These are phyloP conservation scores for Entomortierella beljakovae DNA, from an alignment of 192 early-diverging fungal genomes.

Conservation along the genomic window DNA sequence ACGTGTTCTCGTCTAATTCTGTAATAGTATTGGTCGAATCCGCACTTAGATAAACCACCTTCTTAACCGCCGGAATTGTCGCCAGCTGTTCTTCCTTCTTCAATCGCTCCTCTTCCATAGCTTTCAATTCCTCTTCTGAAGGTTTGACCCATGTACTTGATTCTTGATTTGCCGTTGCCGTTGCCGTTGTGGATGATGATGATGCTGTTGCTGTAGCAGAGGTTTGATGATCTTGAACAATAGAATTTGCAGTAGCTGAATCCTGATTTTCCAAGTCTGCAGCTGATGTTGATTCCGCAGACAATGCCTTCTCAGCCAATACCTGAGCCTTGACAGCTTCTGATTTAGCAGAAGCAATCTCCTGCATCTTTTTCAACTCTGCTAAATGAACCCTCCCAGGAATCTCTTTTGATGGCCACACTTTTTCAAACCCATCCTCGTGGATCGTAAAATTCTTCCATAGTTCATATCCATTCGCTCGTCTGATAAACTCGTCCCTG, in stretches of 20 bases:
- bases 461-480: conserved; percentile 54
- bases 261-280: neutral
- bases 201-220: no score
- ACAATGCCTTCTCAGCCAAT: conserved; percentile 11
- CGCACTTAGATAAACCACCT: conserved; percentile 90
- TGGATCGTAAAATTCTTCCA: conserved; percentile 65
- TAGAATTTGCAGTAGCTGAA: neutral
- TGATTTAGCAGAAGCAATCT: conserved; percentile 28
- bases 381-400: conserved; percentile 50
- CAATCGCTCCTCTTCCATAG: conserved; percentile 27
- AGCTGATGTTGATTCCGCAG: neutral
- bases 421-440: conserved; percentile 40
- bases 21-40: conserved; percentile 82
- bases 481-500: conserved; percentile 58
- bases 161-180: neutral
- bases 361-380: conserved; percentile 33
- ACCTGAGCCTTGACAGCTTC: conserved; percentile 36
- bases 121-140: conserved; percentile 11
- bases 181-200: neutral
- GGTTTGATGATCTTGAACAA: neutral
- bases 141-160: neutral
- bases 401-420: conserved; percentile 54
- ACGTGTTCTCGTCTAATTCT: conserved; percentile 75
- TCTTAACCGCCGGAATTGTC: conserved; percentile 64
- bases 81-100: conserved; percentile 40